Evolutionary conservation across 2,329 filamentous ascomycete genomes (phyloP), one percentile per base, ranked within the genome.

Genomic region (Cercospora janseana): DNA sequence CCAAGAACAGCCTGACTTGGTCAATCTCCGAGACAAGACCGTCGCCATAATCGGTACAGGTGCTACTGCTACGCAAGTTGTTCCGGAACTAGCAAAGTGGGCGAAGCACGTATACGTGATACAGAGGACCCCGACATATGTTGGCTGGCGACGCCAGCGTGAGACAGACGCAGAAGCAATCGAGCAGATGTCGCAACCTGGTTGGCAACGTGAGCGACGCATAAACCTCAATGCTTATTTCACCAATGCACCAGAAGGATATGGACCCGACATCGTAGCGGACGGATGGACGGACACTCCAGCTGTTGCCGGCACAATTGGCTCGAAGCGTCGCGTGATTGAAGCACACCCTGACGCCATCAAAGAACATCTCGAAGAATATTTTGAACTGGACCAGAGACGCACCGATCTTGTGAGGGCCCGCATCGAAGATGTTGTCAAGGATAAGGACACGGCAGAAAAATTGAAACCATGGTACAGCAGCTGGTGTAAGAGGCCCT

Each of bases 401-500:
- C 67, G 69, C 16, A 65, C 70, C 24, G 72, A 80, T 16, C 51
- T 63, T 1, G 62, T 78, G n/a, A 74, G 79, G 1, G 64, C 63
- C 3, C 72, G 77, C 1, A 68, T 75, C 4, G 73, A 76, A n/a
- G 59, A 69, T 0, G 63, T 76, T n/a, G 80, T 85, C n/a, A 64
- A 74, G 28, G 74, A 84, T 56, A 64, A 65, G 7, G 64, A 62
- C 2, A 79, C 75, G 0, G 81, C 81, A 0, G 71, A 72, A 16
- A 71, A 65, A 3, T 70, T 85, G 6, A 79, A 80, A 60, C 70
- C 80, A 0, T 83, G 79, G 77, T 85, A 84, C 60, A 74, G 77
- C 0, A 66, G 67, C 0, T 83, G 78, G 75, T 86, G 82, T 70
- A 86, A 86, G 64, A 75, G 82, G 0, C 81, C 82, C 0, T 76